Percentiles rank a stretch among this genome's conserved stretches.
These are phyloP conservation scores for Colletotrichum salicis DNA, from an alignment of 2,329 filamentous ascomycete genomes.

Conservation along the genomic window DNA sequence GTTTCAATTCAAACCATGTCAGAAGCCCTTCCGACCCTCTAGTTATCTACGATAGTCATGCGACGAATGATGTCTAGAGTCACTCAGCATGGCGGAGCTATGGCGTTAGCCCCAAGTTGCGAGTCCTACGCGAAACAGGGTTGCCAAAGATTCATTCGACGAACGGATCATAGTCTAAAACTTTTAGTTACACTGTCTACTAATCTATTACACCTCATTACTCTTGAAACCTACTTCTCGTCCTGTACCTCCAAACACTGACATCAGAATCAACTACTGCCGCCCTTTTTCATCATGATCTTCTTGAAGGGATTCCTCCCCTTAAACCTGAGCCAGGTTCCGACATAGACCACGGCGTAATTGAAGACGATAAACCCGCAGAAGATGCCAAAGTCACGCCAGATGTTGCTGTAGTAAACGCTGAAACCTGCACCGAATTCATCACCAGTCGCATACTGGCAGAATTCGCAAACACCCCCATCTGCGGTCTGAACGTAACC, in stretches of 20 bases:
- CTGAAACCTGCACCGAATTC: conserved; percentile 70
- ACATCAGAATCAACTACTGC: background rate
- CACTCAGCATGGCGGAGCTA: too few relatives aligned
- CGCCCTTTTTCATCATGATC: conserved; percentile 41
- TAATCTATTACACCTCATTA: too few relatives aligned
- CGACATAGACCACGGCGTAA: conserved; percentile 53
- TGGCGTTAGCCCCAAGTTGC: too few relatives aligned
- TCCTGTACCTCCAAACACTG: background rate
- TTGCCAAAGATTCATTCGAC: too few relatives aligned
- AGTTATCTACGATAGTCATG: too few relatives aligned
- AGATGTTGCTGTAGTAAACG: conserved; percentile 69
- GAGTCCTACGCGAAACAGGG: too few relatives aligned
- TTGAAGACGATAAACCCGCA: conserved; percentile 74
- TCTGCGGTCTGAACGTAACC: conserved; percentile 69
- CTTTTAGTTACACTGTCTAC: too few relatives aligned
- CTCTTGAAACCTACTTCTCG: background rate
- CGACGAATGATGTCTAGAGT: too few relatives aligned
- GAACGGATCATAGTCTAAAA: too few relatives aligned
- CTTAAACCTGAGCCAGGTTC: conserved; percentile 52
- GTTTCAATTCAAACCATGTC: background rate
- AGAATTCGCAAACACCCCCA: conserved; percentile 71
- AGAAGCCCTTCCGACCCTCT: background rate
- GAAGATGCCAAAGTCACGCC: conserved; percentile 74
- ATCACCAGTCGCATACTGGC: conserved; percentile 70
- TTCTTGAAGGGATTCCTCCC: conserved; percentile 51